Evolutionary conservation across 2,329 filamentous ascomycete species (phyloP), one percentile per base, ranked within the genome.

Genomic region (Paecilomyces niveus): DNA sequence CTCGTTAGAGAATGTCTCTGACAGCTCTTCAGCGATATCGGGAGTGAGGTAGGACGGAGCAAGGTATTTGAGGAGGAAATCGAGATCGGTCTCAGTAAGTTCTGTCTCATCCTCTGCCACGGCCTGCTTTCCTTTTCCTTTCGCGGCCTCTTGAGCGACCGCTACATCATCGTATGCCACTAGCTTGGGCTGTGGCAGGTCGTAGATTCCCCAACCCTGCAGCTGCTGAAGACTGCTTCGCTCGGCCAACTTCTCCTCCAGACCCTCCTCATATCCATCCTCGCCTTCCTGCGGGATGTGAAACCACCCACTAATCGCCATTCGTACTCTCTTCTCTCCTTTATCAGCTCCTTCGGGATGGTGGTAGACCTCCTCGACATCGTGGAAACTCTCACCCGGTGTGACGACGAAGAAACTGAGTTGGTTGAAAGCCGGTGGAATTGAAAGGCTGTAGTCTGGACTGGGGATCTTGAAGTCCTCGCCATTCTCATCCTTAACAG

Each of bases 241-340:
- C 72, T 91, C 88, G 11, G 90, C 90, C 62, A 95, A 85, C 71
- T 88, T 89, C 78, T 95, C 91, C 73, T 97, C 93, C 57, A 94
- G 82, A 3, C 93, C 94, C 70, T 89, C 80, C 65, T 96, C 86
- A 67, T 89, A 99, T 51, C 94, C 94, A 26, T 96, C 91, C 74
- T 99, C 94, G 58, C 93, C 93, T 65, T 89, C 78, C 76, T 99
- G 94, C 0, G 94, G 94, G 63, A 99, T 97, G 75, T 99, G 94
- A 74, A 95, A 99, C 94, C 94, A 99, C 56, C 94, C 94, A 71
- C 91, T 96, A 70, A 99, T 96, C 55, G 94, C 94, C 93, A 99
- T 97, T 65, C 94, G 87, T 54, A 97, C 85, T 8, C 76, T 71
- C 61, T 70, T 82, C 73, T 81, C 85, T 70, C 81, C 82, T 67